These are phyloP conservation scores for Trametes sanguinea DNA, from an alignment of 768 basidiomycete species.

Conservation along the genomic window DNA sequence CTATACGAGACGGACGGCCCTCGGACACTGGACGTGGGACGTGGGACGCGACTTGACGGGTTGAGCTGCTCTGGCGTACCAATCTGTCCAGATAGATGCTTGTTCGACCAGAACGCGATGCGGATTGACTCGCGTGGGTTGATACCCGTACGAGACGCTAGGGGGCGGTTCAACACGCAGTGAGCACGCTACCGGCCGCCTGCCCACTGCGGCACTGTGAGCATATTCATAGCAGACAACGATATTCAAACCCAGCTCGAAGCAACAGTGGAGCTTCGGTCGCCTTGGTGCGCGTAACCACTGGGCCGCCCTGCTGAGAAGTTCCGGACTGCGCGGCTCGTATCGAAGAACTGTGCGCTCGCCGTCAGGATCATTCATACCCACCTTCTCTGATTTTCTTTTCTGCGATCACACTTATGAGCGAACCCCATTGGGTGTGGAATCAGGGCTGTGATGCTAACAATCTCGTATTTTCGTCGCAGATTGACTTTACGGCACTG, in stretches of 20 bases:
- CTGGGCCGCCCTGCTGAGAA: not conserved
- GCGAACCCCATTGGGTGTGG: not conserved
- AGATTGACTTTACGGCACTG: conserved; percentile 80
- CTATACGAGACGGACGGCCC: not conserved
- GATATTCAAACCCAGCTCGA: not conserved
- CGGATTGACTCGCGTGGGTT: not conserved
- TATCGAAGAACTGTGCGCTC: not conserved
- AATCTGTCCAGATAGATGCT: conserved; percentile 7
- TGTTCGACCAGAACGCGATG: not conserved
- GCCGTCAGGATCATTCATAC: not conserved
- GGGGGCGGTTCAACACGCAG: too few relatives aligned
- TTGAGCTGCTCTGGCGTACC: not conserved
- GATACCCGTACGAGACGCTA: not conserved
- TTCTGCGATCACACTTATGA: not conserved
- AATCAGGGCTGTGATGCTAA: conserved; percentile 3
- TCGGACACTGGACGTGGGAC: not conserved
- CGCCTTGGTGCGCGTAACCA: conserved; percentile 14
- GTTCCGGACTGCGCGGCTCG: not conserved
- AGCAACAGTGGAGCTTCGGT: conserved; percentile 4
- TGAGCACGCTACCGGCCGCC: too few relatives aligned
- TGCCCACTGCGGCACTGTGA: not conserved
- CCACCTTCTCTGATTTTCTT: not conserved
- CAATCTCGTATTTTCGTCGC: conserved; percentile 10
- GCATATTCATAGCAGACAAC: not conserved
- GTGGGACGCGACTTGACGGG: conserved; percentile 3